Evolutionary conservation across 2,329 filamentous ascomycete species (phyloP).

Genomic region (Trichoderma oligosporum): DNA sequence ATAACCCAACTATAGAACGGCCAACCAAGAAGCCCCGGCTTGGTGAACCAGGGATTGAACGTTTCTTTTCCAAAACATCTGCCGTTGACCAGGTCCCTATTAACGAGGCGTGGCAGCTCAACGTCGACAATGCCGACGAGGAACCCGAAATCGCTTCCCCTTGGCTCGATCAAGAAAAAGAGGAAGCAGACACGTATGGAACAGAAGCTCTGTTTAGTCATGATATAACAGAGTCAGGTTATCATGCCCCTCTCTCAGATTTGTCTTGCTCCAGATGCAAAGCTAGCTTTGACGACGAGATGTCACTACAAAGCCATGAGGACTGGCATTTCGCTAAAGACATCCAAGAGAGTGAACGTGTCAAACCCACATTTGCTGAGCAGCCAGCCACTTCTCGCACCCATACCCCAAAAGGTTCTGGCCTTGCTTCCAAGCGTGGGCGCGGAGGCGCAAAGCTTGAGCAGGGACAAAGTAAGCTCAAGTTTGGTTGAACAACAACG

Average conservation of each 20-base stretch:
- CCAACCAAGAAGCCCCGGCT: constrained; percentile 33
- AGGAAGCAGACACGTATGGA: not conserved
- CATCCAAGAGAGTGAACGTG: constrained; percentile 63
- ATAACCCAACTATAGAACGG: constrained; percentile 20
- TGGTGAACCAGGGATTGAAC: constrained; percentile 51
- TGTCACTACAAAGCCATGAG: constrained; percentile 68
- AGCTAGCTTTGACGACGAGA: constrained; percentile 52
- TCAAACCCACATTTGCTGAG: constrained; percentile 43
- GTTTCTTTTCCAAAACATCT: constrained; percentile 51
- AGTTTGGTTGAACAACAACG: constrained; percentile 48
- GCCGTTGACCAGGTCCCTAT: constrained; percentile 30
- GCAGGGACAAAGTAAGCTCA: constrained; percentile 58
- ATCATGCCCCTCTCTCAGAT: constrained; percentile 27
- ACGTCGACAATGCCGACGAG: not conserved
- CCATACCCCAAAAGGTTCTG: constrained; percentile 29
- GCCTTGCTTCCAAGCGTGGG: constrained; percentile 41
- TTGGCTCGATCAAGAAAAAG: not conserved
- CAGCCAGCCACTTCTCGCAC: constrained; percentile 33
- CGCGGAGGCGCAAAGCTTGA: constrained; percentile 41
- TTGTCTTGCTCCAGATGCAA: constrained; percentile 63
- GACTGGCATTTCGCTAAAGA: constrained; percentile 96
- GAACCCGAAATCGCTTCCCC: not conserved
- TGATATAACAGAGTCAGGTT: not conserved
- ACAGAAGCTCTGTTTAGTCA: not conserved
- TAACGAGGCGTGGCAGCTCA: constrained; percentile 23